phyloP scores from a whole-genome alignment of 2,329 filamentous ascomycete genomes.

The Neurospora crassa region DNA sequence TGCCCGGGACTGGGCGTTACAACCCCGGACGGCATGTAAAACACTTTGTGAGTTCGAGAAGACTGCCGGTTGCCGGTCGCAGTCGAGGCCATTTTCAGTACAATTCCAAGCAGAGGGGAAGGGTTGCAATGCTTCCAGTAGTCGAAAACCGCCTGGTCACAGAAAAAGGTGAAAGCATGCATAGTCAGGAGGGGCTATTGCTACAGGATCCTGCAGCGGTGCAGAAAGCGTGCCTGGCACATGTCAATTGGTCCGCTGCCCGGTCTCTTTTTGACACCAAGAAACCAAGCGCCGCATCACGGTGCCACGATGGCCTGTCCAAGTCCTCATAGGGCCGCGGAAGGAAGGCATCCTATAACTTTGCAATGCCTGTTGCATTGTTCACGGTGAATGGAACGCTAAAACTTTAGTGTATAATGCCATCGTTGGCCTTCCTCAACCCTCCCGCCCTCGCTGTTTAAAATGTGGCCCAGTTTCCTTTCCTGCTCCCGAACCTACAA shows the following conservation, averaged over 20 bases:
- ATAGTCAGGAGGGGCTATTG: neutral
- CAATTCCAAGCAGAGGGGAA: neutral
- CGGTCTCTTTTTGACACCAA: neutral
- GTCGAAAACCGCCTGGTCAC: neutral
- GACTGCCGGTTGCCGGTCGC: neutral
- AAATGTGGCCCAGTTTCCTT: neutral
- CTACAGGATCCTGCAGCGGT: neutral
- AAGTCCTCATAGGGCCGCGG: neutral
- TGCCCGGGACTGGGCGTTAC: neutral
- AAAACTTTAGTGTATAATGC: neutral
- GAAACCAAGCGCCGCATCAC: too few relatives aligned
- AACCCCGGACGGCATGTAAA: neutral
- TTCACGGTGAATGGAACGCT: neutral
- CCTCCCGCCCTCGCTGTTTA: neutral
- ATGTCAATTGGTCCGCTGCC: neutral
- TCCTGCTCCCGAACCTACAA: neutral
- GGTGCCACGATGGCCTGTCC: neutral
- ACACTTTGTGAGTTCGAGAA: neutral
- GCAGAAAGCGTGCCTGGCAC: neutral
- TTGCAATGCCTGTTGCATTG: neutral
- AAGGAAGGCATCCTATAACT: neutral
- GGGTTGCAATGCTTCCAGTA: neutral
- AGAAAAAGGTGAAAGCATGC: neutral
- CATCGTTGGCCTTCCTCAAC: neutral
- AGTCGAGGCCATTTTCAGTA: neutral